Evolutionary conservation across 805 yeast species (phyloP), one percentile per base, ranked within the genome.

Genomic region (Jamesozyma lodderae): DNA sequence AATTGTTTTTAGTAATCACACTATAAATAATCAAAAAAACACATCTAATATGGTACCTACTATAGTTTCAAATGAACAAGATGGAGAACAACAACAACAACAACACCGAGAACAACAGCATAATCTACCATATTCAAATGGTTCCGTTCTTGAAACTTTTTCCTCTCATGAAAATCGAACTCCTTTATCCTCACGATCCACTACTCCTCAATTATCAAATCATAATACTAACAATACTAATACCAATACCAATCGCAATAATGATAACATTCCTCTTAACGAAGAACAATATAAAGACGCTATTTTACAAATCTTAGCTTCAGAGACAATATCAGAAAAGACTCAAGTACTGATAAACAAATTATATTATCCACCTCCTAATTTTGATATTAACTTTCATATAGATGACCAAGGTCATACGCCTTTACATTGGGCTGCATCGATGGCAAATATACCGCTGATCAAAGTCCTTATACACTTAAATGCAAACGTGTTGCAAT

Each of bases 321-420:
- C 57, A 1, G 64, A 59, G 37, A 48, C 49, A 23, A 53, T 57
- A 13, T 41, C 58, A 1, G 54, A 53, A 13, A 51, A 53, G 20
- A 55, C 55, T 11, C 40, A 46, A 10, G 28, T 46, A n/a, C 60
- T 66, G 26, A 50, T 55, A 28, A 50, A 47, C 46, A 64, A 71
- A 37, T 53, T 78, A 20, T 56, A 67, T 22, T 61, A 67, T 36
- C 81, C 83, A 5, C 88, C 90, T 1, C 62, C 66, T 26, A 73
- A 75, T 48, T 75, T 80, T 41, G 72, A 78, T 47, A 72, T 81
- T 37, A 75, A 80, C 53, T 79, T 72, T 42, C 69, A 79, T 2
- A 77, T 83, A 16, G 94, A 83, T 51, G 77, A 76, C 42, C 92
- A 83, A 47, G 90, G 90, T 0, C 87, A 83, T 52, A 78, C 88